Conservation (phyloP, 768 basidiomycete species). For the Boletales sp. region DNA sequence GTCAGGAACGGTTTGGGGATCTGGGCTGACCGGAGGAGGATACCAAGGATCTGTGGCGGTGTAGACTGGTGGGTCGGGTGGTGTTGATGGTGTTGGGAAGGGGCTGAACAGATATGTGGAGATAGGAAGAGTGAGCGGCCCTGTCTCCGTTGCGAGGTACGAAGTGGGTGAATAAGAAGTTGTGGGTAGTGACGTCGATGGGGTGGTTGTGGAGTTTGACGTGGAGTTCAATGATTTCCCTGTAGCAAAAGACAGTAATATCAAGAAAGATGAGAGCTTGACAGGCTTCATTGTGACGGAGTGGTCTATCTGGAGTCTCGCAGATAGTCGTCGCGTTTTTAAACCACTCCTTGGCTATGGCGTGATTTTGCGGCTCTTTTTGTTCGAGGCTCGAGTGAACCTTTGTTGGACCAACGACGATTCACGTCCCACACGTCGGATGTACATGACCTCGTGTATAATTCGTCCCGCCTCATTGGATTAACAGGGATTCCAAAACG, state of each 20-base stretch:
- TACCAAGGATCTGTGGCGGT: constrained; percentile 47
- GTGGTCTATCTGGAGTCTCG: not conserved
- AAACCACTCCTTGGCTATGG: not conserved
- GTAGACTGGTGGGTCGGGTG: constrained; percentile 46
- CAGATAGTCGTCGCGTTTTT: not conserved
- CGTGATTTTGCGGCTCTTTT: not conserved
- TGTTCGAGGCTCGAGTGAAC: no score
- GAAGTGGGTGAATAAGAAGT: not conserved
- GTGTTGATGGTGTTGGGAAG: constrained; percentile 53
- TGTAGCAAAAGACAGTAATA: constrained; percentile 5
- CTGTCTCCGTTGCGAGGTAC: constrained; percentile 13
- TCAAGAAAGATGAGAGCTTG: not conserved
- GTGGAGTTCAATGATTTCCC: not conserved
- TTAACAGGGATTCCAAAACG: not conserved
- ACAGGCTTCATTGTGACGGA: not conserved
- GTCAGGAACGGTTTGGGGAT: constrained; percentile 34
- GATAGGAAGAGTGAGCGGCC: constrained; percentile 33
- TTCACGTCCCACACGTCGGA: not conserved
- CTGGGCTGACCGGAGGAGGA: constrained; percentile 47
- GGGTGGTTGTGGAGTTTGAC: not conserved
- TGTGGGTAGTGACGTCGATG: not conserved
- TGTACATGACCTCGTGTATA: not conserved
- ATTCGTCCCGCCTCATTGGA: not conserved
- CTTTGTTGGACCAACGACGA: no score
- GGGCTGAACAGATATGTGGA: constrained; percentile 43